phyloP scores from a whole-genome alignment of 176 grass and related monocot genomes.

The Phragmites australis region DNA sequence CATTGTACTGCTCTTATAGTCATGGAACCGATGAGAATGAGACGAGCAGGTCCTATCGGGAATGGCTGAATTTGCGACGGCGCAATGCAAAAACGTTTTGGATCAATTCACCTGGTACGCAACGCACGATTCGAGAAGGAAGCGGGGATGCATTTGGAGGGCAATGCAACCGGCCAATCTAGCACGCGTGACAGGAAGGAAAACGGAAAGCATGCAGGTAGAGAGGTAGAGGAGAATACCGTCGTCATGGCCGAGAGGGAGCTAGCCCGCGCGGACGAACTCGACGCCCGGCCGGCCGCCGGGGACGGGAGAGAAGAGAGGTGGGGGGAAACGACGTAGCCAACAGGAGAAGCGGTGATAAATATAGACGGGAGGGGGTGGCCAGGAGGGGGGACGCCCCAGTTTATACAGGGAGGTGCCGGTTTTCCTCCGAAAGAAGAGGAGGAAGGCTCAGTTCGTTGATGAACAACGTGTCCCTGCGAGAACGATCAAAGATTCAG shows the following conservation, averaged over 20 bases:
- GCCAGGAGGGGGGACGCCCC: no score
- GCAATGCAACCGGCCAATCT: neutral
- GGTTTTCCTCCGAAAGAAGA: no score
- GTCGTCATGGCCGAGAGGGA: slow-evolving; percentile 33
- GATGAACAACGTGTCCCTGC: no score
- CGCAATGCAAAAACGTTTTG: neutral
- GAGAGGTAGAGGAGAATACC: neutral
- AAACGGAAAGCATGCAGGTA: neutral
- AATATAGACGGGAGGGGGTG: slow-evolving; percentile 19
- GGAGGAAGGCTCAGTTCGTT: no score
- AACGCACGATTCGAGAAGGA: neutral
- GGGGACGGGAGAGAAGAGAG: slow-evolving; percentile 3
- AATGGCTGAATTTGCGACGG: neutral
- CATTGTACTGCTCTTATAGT: no score
- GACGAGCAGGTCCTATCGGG: neutral
- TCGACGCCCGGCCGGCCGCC: slow-evolving; percentile 29
- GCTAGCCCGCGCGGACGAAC: neutral
- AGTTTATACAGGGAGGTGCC: no score
- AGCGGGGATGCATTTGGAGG: neutral
- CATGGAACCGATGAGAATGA: neutral
- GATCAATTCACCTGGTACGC: no score
- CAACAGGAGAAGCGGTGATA: slow-evolving; percentile 13
- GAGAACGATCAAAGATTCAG: no score
- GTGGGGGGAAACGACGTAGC: neutral
- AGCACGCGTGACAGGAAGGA: neutral